Evolutionary conservation across 495 filamentous ascomycete species (phyloP).

Genomic region (Pseudevernia furfuracea): DNA sequence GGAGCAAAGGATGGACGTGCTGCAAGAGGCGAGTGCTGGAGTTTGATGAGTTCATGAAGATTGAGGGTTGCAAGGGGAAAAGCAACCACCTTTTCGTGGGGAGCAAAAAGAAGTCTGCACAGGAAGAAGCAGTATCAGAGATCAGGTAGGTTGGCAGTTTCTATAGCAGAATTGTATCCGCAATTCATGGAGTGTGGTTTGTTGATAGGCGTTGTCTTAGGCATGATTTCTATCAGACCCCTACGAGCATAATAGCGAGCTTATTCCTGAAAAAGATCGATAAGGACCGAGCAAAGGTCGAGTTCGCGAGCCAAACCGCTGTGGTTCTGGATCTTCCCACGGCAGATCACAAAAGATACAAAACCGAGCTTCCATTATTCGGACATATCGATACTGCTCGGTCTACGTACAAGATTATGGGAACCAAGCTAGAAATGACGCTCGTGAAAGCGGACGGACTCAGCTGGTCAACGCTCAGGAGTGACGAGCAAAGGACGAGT

Average conservation of each 20-base stretch:
- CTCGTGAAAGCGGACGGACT: constrained; percentile 74
- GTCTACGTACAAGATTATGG: constrained; percentile 75
- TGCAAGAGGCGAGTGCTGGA: constrained; percentile 93
- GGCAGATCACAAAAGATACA: constrained; percentile 76
- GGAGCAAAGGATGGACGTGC: constrained; percentile 93
- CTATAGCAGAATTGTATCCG: not conserved
- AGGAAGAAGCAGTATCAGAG: constrained; percentile 51
- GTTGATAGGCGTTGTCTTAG: constrained; percentile 34
- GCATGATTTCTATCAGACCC: constrained; percentile 93
- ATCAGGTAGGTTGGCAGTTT: constrained; percentile 51
- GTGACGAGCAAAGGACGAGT: constrained; percentile 68
- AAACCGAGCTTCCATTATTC: constrained; percentile 65
- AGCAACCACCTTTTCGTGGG: constrained; percentile 80
- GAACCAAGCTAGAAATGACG: constrained; percentile 89
- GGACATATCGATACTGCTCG: constrained; percentile 63
- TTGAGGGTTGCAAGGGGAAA: constrained; percentile 81
- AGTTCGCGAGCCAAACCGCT: constrained; percentile 48
- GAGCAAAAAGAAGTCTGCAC: constrained; percentile 55
- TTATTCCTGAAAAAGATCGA: constrained; percentile 97
- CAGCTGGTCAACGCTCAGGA: constrained; percentile 85
- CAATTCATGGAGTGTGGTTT: not conserved
- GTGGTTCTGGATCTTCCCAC: constrained; percentile 76
- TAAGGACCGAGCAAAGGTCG: constrained; percentile 63
- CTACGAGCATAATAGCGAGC: constrained; percentile 74
- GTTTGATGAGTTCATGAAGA: constrained; percentile 96